These are phyloP conservation scores for Trypanosoma cruzi DNA, from an alignment of 208 protist species.

Conservation along the genomic window DNA sequence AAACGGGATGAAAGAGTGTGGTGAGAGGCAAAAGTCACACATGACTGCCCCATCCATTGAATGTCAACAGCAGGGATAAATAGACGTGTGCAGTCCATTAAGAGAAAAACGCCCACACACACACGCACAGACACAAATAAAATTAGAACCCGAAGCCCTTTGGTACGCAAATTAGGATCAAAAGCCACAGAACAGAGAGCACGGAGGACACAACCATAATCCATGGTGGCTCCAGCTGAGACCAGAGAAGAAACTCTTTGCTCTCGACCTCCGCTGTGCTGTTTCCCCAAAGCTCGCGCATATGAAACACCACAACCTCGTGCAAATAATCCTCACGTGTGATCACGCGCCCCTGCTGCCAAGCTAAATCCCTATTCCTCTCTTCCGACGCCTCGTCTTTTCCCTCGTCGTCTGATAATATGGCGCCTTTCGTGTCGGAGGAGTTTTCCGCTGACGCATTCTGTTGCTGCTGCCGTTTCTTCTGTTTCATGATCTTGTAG, in stretches of 20 bases:
- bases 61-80: too few species aligned
- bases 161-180: not conserved
- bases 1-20: too few species aligned
- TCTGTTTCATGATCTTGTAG: not conserved
- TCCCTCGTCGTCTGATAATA: not conserved
- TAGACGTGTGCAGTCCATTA: not conserved
- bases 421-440: not conserved
- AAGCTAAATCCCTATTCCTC: not conserved
- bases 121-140: not conserved
- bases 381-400: not conserved
- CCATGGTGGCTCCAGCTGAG: conserved; percentile 21
- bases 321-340: conserved; percentile 14
- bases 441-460: not conserved
- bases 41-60: too few species aligned
- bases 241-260: not conserved
- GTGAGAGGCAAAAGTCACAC: too few species aligned
- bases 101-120: not conserved
- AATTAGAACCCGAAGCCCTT: not conserved
- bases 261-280: not conserved
- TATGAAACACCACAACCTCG: conserved; percentile 23
- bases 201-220: conserved; percentile 9
- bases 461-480: not conserved
- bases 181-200: conserved; percentile 17
- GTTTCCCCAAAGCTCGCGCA: conserved; percentile 26
- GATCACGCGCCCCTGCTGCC: conserved; percentile 2